Conservation (phyloP, 176 grass and related monocot species). For the Avena insularis region DNA sequence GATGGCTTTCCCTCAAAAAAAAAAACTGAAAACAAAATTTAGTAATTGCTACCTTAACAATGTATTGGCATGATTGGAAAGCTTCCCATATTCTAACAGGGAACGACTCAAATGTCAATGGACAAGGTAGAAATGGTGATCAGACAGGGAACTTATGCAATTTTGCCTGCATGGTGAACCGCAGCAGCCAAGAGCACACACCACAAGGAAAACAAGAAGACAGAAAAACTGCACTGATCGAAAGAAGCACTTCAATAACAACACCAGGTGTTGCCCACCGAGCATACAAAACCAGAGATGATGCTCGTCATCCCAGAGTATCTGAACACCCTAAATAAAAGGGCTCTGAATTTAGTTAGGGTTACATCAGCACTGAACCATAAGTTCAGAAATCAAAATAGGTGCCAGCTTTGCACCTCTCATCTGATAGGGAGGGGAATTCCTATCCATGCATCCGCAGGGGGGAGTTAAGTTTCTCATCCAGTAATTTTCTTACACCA, state of each 20-base stretch:
- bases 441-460: not conserved
- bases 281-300: not conserved
- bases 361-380: not conserved
- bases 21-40: not conserved
- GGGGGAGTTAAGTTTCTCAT: not conserved
- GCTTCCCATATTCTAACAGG: not conserved
- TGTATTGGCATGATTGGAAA: not conserved
- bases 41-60: not conserved
- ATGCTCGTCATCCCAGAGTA: not conserved
- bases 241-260: not conserved
- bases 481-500: not conserved
- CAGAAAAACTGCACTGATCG: not conserved
- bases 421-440: not conserved
- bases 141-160: not conserved
- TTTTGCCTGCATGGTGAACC: not conserved
- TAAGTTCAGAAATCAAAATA: constrained; percentile 1
- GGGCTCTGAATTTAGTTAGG: not conserved
- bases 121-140: not conserved
- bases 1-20: too few relatives aligned
- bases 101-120: not conserved
- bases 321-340: not conserved
- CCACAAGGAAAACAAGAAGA: not conserved
- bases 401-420: constrained; percentile 30
- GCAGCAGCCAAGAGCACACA: not conserved
- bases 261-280: not conserved